Base-by-base conservation (phyloP, 2,329 filamentous ascomycete genomes). In the Aspergillus ibericus region DNA sequence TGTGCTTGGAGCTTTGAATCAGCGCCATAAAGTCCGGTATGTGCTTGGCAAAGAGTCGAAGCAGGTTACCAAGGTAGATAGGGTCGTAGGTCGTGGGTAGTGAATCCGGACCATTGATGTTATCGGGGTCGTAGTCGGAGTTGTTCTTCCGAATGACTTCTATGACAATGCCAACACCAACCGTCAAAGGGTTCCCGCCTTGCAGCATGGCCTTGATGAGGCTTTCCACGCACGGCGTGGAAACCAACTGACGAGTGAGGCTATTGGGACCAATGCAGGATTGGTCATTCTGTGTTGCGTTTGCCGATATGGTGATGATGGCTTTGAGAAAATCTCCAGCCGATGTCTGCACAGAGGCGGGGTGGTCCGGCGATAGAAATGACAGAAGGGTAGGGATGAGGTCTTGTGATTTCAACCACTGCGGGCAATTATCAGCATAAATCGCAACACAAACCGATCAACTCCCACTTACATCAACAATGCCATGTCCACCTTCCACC, bases 81-180 rank as follows among this genome's bases (percentile, higher is more conserved):
- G 95, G 95, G 70, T 99, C 95, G 53, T 90, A 88, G 64, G 87
- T 89, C 1, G 92, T 93, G 0, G 93, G 93, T 55, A 88, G 82
- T 2, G 90, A 85, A 64, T 90, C 90, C 27, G 90, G 86, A 59
- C 92, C 91, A 50, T 89, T 87, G 61, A 93, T 88, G 67, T 93
- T 90, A 67, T 98, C 95, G 0, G 95, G 89, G 67, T 99, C 95
- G 73, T 99, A 99, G 76, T 99, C 95, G 0, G 95, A 98, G 74
- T 99, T 99, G 77, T 99, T 99, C 80, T 99, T 99, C 60, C 95
- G 86, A 72, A 99, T 99, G 47, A 99, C 95, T 77, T 99, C 95
- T 63, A 99, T 99, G 34, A 99, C 86, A 69, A 98, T 97, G 18
- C 95, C 95, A 10, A 99, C 95, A 51, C 95, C 95, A 15, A 98